Evolutionary conservation across 2,329 filamentous ascomycete species (phyloP), one percentile per base, ranked within the genome.

Genomic region (Drechmeria coniospora): DNA sequence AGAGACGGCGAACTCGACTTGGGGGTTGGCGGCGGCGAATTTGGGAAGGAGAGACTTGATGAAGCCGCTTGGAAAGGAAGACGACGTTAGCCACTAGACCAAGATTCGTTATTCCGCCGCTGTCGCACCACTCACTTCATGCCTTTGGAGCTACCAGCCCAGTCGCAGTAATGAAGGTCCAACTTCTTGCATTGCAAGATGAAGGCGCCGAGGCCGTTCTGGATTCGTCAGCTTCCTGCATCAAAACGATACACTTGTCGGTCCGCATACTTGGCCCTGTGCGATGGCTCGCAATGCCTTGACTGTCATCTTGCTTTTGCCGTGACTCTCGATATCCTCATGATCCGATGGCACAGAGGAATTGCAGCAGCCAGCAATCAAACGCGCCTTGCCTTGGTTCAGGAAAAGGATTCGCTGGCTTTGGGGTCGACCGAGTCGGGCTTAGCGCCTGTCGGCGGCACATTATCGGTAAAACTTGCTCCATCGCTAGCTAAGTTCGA

Each of bases 121-220:
- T n/a, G n/a, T n/a, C n/a, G n/a, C n/a, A n/a, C 14, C 6, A 41
- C 68, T 37, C 65, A 90, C 81, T 92, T 90, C 84, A 95, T 94
- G 49, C 90, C 90, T 47, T 63, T 74, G 21, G 87, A 95, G 54
- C 82, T 92, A 37, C 86, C 90, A 32, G 80, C 82, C 72, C 79
- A 86, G 66, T 95, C 84, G 64, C 90, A 95, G 63, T 93, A 98
- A 61, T 92, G 81, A 49, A 98, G 82, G 54, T 93, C 82, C 53
- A 98, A 65, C 50, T 78, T 80, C 65, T 83, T 92, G 74, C 90
- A 98, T 63, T 93, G 87, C 32, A 94, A 72, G 56, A 98, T 82
- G 64, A 95, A 95, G 51, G 86, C 81, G 46, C 87, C 87, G 42
- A 95, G 68, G 66, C 90, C 90, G 63, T 98, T 95, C 86, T 95